Evolutionary conservation across 2,329 filamentous ascomycete genomes (phyloP).

Genomic region (Aspergillus uvarum): DNA sequence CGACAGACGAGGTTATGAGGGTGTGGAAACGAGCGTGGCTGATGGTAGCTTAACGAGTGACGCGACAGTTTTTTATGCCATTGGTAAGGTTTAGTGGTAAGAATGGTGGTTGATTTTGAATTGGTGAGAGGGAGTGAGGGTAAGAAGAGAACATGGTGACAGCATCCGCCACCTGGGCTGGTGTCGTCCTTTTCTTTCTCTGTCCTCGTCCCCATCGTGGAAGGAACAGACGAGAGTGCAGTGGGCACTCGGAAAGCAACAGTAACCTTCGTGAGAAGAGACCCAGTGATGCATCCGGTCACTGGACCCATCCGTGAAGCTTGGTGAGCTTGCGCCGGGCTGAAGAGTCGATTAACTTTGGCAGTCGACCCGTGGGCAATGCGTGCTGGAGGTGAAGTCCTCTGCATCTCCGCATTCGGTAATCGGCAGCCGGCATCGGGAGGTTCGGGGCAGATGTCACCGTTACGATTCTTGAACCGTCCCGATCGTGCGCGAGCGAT

Average conservation of each 20-base stretch:
- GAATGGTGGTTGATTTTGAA: slow-evolving; percentile 7
- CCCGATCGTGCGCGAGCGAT: background rate
- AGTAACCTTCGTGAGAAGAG: background rate
- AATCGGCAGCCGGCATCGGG: slow-evolving; percentile 2
- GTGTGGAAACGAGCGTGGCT: slow-evolving; percentile 19
- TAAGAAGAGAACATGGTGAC: background rate
- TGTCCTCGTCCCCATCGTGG: background rate
- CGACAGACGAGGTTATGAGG: slow-evolving; percentile 1
- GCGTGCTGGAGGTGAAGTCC: slow-evolving; percentile 7
- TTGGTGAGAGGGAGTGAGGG: background rate
- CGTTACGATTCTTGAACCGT: slow-evolving; percentile 7
- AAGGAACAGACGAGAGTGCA: slow-evolving; percentile 13
- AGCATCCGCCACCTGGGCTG: background rate
- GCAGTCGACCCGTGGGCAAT: background rate
- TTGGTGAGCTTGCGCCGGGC: background rate
- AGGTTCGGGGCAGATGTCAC: slow-evolving; percentile 8
- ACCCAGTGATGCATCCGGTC: slow-evolving; percentile 2
- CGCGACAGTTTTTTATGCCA: slow-evolving; percentile 14
- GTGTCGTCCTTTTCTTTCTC: background rate
- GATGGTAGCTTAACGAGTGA: slow-evolving; percentile 9
- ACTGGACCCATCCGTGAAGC: background rate
- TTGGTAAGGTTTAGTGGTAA: slow-evolving; percentile 12
- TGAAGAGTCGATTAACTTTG: background rate
- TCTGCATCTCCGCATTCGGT: slow-evolving; percentile 24
- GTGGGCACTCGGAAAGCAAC: background rate